Percentiles rank a stretch among this genome's conserved stretches.
phyloP scores from a whole-genome alignment of 192 early-diverging fungal species.

The Pilaira anomala region DNA sequence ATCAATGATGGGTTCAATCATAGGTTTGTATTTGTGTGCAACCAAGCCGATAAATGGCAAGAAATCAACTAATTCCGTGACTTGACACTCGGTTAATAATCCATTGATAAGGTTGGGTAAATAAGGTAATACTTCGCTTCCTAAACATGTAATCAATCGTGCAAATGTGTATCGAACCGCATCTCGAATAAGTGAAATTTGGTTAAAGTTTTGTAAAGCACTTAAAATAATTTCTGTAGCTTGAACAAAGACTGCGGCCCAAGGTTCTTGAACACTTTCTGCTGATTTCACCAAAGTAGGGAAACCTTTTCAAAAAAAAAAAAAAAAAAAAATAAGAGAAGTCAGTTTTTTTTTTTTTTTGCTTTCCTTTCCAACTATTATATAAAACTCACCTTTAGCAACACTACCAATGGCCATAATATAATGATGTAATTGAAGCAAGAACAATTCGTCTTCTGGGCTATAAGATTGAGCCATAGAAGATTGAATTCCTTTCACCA shows the following conservation, averaged over 20 bases:
- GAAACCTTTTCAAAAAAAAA: not conserved
- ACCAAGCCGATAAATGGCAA: slow-evolving; percentile 80
- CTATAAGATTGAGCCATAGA: slow-evolving; percentile 65
- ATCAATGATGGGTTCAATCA: slow-evolving; percentile 64
- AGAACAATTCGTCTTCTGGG: slow-evolving; percentile 62
- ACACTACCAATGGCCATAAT: slow-evolving; percentile 83
- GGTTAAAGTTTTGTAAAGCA: slow-evolving; percentile 59
- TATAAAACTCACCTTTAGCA: slow-evolving; percentile 83
- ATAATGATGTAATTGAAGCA: slow-evolving; percentile 77
- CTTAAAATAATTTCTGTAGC: slow-evolving; percentile 73
- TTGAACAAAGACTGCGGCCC: slow-evolving; percentile 68
- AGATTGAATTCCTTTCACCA: slow-evolving; percentile 74
- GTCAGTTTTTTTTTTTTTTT: slow-evolving; percentile 19
- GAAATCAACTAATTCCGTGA: slow-evolving; percentile 81
- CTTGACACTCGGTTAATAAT: slow-evolving; percentile 68
- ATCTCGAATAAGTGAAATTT: slow-evolving; percentile 64
- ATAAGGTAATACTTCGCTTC: slow-evolving; percentile 76
- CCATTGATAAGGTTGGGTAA: slow-evolving; percentile 75
- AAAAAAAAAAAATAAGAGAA: not conserved
- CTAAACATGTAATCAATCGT: slow-evolving; percentile 84
- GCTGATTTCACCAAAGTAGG: not conserved
- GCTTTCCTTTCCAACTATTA: slow-evolving; percentile 9
- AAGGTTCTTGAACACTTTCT: not conserved
- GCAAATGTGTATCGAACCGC: slow-evolving; percentile 77
- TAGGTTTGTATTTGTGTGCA: slow-evolving; percentile 88